Base-by-base conservation (phyloP, 495 filamentous ascomycete genomes). In the Glonium stellatum region DNA sequence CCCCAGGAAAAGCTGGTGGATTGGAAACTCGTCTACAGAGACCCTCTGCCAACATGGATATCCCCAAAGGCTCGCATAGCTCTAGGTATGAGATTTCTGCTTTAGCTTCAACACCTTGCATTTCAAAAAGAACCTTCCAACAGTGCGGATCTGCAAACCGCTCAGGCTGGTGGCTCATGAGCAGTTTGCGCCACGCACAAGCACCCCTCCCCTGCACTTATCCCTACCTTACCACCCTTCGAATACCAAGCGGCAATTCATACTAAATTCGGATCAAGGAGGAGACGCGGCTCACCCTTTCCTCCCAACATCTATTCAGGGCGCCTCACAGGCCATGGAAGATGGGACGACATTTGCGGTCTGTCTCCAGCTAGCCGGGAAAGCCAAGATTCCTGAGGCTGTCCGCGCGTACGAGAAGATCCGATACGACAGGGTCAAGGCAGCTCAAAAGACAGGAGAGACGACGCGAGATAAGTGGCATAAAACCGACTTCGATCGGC, bases 231-330 rank as follows among this genome's bases (percentile, higher is more conserved):
- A n/a, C n/a, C n/a, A n/a, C n/a, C n/a, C n/a, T n/a, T n/a, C n/a
- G n/a, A n/a, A n/a, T n/a, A n/a, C n/a, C n/a, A n/a, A n/a, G n/a
- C n/a, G n/a, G n/a, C n/a, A n/a, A n/a, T n/a, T n/a, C n/a, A n/a
- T n/a, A n/a, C n/a, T n/a, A n/a, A n/a, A n/a, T n/a, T n/a, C n/a
- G n/a, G n/a, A n/a, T n/a, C n/a, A n/a, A n/a, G n/a, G n/a, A n/a
- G 72, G 72, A 2, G 72, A 74, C 59, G 68, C 69, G 13, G 72
- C 72, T 15, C 72, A 74, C 51, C 66, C 72, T 1, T 73, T 74
- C 50, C 54, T 73, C 22, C 72, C 72, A 5, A 72, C 71, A 13
- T 66, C 63, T n/a, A 70, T 69, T 8, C 67, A 73, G 46, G 71
- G 72, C 5, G 72, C 71, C 1, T 67, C 60, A 42, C 72, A 74